Evolutionary conservation across 345 rosid genomes (phyloP), one percentile per base, ranked within the genome.

Genomic region (Linum lewisii): DNA sequence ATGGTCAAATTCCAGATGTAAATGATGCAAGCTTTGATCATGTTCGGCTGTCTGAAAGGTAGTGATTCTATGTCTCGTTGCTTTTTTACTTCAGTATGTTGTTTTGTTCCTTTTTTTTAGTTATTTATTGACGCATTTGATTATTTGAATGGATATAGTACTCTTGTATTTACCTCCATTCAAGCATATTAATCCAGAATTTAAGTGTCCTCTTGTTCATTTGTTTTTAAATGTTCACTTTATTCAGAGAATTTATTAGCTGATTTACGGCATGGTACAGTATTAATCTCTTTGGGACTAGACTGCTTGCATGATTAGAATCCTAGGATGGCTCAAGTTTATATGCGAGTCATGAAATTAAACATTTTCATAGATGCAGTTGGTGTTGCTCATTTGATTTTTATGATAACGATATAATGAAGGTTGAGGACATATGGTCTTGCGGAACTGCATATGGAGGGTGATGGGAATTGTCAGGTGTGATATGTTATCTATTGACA

Each of bases 391-490:
- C 62, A 0, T 22, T n/a, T 65, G 59, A 54, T 22, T 24, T 32
- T 51, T 16, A 57, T 72, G 24, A 56, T 66, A 23, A 49, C 61
- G 18, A 64, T 44, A 21, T 65, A 16, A 66, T 72, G 62, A 49
- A 88, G 98, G 76, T 74, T 92, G 85, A 72, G 76, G 2, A 78
- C 90, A n/a, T 92, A 88, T 82, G 86, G 80, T 32, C 74, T 92
- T 72, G 84, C 81, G 53, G 98, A 92, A 75, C 63, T 92, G 64
- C 92, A 83, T 66, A 87, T 88, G 24, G 98, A 84, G 66, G 95
- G 98, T 25, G 98, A 92, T 71, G 98, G 98, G 36, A 92, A 92
- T 74, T 92, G 96, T 70, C 96, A 92, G 98, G 98, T 88, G 60
- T 26, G 44, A 21, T 53, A 60, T 45, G 24, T 36, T 5, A 36